phyloP scores from a whole-genome alignment of 139 green algal species.

The Chlorella sp. region DNA sequence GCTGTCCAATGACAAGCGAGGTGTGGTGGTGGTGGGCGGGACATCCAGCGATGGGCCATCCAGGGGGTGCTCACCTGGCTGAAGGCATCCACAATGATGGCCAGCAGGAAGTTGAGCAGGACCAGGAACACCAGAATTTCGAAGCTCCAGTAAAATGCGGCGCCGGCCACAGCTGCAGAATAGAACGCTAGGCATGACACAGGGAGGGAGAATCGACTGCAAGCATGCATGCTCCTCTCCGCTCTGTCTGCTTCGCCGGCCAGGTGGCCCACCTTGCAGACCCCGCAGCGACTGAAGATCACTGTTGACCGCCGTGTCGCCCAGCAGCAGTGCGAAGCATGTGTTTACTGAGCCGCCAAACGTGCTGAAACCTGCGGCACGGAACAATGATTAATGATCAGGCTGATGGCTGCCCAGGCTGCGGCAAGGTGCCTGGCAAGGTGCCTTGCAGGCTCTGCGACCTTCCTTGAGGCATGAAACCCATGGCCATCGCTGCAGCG shows the following conservation, averaged over 20 bases:
- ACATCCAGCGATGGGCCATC: too few relatives aligned
- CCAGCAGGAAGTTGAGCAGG: conserved; percentile 92
- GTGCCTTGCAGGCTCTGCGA: too few relatives aligned
- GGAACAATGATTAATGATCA: too few relatives aligned
- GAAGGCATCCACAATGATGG: conserved; percentile 90
- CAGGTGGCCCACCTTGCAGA: conserved; percentile 55
- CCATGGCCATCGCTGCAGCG: neutral
- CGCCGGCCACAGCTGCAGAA: conserved; percentile 50
- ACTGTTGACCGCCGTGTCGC: conserved; percentile 78
- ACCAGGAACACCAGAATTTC: conserved; percentile 91
- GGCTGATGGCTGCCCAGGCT: too few relatives aligned
- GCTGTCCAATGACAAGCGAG: too few relatives aligned
- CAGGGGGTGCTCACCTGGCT: neutral
- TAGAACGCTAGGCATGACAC: too few relatives aligned
- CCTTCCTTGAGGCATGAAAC: too few relatives aligned
- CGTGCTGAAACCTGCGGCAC: neutral
- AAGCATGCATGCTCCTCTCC: too few relatives aligned
- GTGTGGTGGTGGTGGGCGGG: conserved; percentile 60
- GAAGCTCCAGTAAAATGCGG: conserved; percentile 90
- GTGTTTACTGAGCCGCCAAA: conserved; percentile 63
- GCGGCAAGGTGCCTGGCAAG: too few relatives aligned
- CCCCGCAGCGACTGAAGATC: conserved; percentile 73
- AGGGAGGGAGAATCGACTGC: too few relatives aligned
- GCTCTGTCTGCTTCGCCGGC: too few relatives aligned
- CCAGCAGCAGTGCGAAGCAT: conserved; percentile 89